Percentiles rank a stretch among this genome's conserved stretches.
Evolutionary conservation across 1,139 yeast genomes (phyloP).

Genomic region (Candida glucosophila): DNA sequence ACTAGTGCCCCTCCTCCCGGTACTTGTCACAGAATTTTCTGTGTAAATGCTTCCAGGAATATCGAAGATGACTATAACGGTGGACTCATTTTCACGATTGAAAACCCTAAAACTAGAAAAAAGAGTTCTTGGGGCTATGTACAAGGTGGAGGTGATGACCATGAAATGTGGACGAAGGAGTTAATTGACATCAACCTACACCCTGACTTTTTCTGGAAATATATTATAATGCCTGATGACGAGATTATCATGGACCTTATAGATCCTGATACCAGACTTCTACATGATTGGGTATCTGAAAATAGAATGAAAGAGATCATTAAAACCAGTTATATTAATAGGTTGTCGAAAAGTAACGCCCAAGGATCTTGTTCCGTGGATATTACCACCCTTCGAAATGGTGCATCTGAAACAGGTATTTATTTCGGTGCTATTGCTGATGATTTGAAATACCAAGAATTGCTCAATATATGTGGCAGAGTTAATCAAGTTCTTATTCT

Average conservation of each 20-base stretch:
- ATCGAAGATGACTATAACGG: conserved; percentile 14
- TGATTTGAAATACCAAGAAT: conserved; percentile 8
- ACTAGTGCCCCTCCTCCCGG: not conserved
- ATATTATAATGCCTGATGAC: conserved; percentile 9
- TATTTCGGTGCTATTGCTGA: conserved; percentile 19
- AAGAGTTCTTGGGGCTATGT: conserved; percentile 40
- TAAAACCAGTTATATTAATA: conserved; percentile 6
- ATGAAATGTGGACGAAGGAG: conserved; percentile 64
- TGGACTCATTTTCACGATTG: too few species aligned
- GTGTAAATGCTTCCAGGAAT: conserved; percentile 58
- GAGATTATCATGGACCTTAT: conserved; percentile 11
- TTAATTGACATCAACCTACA: conserved; percentile 32
- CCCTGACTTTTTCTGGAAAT: conserved; percentile 52
- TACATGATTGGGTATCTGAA: conserved; percentile 29
- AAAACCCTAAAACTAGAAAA: conserved; percentile 1
- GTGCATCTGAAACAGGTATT: conserved; percentile 16
- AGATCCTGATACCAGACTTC: conserved; percentile 17
- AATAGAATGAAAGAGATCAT: conserved; percentile 11
- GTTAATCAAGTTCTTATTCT: conserved; percentile 15
- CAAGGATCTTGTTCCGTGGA: conserved; percentile 4
- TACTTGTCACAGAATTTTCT: conserved; percentile 19
- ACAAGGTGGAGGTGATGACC: conserved; percentile 93
- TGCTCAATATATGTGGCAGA: conserved; percentile 7
- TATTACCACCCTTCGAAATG: conserved; percentile 7
- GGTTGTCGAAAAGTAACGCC: not conserved